These are phyloP conservation scores for Corrigiola litoralis DNA, from an alignment of 179 eudicot species.

Conservation along the genomic window DNA sequence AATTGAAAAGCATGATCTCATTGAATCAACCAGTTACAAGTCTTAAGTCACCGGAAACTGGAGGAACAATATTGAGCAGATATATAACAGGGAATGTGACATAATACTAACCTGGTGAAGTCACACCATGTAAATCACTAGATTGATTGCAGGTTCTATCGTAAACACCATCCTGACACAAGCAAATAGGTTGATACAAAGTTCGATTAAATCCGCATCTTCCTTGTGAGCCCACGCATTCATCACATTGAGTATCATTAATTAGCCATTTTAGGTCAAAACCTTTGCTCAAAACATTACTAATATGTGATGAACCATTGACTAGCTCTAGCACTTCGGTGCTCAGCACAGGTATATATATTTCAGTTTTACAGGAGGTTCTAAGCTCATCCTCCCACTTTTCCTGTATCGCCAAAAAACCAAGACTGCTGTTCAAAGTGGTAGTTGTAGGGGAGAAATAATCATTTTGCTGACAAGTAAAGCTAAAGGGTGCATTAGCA, in stretches of 20 bases:
- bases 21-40: too few species aligned
- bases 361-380: neutral
- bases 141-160: neutral
- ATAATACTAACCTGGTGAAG: neutral
- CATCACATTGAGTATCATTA: conserved; percentile 10
- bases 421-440: neutral
- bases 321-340: neutral
- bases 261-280: conserved; percentile 22
- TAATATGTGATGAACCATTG: neutral
- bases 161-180: conserved; percentile 9
- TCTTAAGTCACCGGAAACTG: too few species aligned
- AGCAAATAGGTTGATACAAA: conserved; percentile 2
- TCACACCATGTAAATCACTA: neutral
- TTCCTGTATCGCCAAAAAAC: conserved; percentile 4
- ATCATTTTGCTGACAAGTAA: neutral
- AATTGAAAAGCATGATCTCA: too few species aligned
- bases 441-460: neutral
- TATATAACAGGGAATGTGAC: neutral
- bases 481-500: neutral
- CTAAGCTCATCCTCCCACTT: neutral
- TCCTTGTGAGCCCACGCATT: conserved; percentile 9
- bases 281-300: conserved; percentile 6
- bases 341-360: conserved; percentile 6
- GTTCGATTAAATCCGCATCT: conserved; percentile 28
- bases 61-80: neutral